phyloP scores from a whole-genome alignment of 164 flowering plant genomes.

The Aristolochia californica region DNA sequence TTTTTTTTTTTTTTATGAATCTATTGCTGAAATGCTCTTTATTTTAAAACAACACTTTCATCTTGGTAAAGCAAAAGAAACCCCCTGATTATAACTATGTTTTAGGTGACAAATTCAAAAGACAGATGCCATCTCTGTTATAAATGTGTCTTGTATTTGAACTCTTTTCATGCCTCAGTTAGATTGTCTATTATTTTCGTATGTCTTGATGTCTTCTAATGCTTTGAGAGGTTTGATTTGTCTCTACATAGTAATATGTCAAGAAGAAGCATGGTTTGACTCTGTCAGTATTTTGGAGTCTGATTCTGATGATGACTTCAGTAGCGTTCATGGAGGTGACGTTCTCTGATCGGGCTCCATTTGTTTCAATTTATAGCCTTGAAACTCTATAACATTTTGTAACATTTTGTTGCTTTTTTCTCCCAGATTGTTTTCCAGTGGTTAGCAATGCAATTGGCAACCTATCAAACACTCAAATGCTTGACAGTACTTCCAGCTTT shows the following conservation, averaged over 20 bases:
- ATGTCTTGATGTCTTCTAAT: too few species aligned
- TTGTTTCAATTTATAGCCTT: not conserved
- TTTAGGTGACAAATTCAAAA: too few species aligned
- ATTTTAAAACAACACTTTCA: too few species aligned
- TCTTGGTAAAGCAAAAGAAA: too few species aligned
- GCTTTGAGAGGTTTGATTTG: not conserved
- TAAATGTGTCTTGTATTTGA: too few species aligned
- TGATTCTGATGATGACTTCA: slow-evolving; percentile 90
- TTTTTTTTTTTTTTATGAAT: too few species aligned
- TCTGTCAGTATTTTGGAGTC: slow-evolving; percentile 82
- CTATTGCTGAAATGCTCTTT: too few species aligned
- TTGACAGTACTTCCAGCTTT: slow-evolving; percentile 61
- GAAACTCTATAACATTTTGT: not conserved
- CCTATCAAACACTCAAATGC: slow-evolving; percentile 46
- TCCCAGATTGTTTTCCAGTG: slow-evolving; percentile 39
- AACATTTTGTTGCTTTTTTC: not conserved
- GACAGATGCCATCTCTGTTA: too few species aligned
- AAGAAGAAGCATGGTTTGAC: slow-evolving; percentile 90
- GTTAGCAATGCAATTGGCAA: slow-evolving; percentile 29
- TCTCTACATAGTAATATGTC: slow-evolving; percentile 35
- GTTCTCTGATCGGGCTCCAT: not conserved
- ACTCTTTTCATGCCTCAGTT: too few species aligned
- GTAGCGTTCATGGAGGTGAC: slow-evolving; percentile 86
- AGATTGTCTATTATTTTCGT: too few species aligned
- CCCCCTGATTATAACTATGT: too few species aligned